A percentile compares a stretch with the other conserved stretches of the same genome.
These are phyloP conservation scores for Lithospermum erythrorhizon DNA, from an alignment of 257 asterid species.

Conservation along the genomic window DNA sequence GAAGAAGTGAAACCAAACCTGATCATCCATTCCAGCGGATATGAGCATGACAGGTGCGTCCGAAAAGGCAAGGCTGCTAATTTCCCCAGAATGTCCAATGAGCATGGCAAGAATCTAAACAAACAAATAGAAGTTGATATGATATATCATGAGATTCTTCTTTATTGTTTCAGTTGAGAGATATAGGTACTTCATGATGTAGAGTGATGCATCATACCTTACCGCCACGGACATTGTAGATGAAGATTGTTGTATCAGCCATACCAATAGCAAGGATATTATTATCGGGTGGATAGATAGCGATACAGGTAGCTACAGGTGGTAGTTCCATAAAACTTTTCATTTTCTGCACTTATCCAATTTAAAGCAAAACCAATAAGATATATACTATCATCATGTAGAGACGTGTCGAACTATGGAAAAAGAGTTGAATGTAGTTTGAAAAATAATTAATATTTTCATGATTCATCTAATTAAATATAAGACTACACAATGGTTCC, in stretches of 20 bases:
- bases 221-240: constrained; percentile 46
- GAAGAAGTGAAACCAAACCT: constrained; percentile 5
- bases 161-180: not conserved
- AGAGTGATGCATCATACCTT: constrained; percentile 25
- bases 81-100: constrained; percentile 47
- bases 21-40: constrained; percentile 12
- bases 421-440: too few species aligned
- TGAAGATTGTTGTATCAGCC: constrained; percentile 56
- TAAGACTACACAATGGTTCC: not conserved
- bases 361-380: constrained; percentile 6
- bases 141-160: constrained; percentile 1
- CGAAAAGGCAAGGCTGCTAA: constrained; percentile 21
- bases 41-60: not conserved
- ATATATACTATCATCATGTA: not conserved
- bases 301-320: constrained; percentile 52
- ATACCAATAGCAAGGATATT: constrained; percentile 55
- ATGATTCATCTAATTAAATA: too few species aligned
- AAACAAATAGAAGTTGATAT: constrained; percentile 3
- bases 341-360: constrained; percentile 34
- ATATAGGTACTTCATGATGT: not conserved
- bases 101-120: constrained; percentile 43
- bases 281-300: constrained; percentile 65
- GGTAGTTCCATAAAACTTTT: constrained; percentile 37
- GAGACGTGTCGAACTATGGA: not conserved
- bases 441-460: too few species aligned